Base-by-base conservation (phyloP, 192 early-diverging fungal species). In the Umbelopsis sp. region DNA sequence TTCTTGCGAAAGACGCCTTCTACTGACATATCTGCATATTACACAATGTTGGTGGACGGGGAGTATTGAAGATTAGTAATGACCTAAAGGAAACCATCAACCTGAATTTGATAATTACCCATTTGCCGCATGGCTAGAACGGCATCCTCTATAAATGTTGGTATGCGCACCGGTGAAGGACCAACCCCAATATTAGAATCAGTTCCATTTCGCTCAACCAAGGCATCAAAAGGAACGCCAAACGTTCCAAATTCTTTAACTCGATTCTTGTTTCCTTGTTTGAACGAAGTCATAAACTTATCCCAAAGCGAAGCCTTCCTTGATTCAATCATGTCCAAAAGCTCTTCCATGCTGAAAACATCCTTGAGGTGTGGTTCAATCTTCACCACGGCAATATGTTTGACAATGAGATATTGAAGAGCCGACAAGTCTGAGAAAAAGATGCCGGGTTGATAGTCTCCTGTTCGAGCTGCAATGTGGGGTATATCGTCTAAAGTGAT, bases 1-100 rank as follows among this genome's bases (percentile, higher is more conserved):
- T 98, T 99, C 83, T 98, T 98, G 72, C 97, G 83, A 85, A 99
- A 99, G 4, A 98, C 91, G 3, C 97, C 97, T 73, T 98, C 96
- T 21, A 93, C 89, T 0, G 88, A 85, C 87, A 99, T 84, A 72
- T 90, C 87, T 87, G 65, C 12, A 29, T 2, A 38, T 29, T 59
- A 21, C 5, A 36, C 6, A 47, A 25, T 9, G n/a, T 3, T 17
- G 38, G 4, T 6, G 38, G 38, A 49, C 6, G 47, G 45, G n/a
- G 43, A 44, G 43, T 9, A 9, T 5, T 44, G 43, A 9, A 45
- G n/a, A 5, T 36, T 6, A 25, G 21, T 45, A 11, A 10, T 25
- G 7, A 54, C 3, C 1, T 26, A 54, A 10, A 54, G 25, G 25
- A 17, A 68, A 47, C 43, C 1, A 2, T 11, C 5, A 36, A 36